phyloP scores from a whole-genome alignment of 306 rosid genomes.

The Cucumis hystrix region DNA sequence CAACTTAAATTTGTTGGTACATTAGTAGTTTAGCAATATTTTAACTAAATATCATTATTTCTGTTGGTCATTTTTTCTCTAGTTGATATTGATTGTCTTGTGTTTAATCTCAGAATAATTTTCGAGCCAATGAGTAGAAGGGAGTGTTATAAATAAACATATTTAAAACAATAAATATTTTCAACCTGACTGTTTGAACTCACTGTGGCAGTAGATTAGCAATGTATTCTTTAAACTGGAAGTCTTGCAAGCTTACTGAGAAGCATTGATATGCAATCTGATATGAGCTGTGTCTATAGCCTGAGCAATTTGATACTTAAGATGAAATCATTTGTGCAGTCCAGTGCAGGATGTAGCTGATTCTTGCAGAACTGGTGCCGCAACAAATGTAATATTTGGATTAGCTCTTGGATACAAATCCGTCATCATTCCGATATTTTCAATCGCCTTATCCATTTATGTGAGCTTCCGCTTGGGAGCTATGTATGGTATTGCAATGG shows the following conservation, averaged over 20 bases:
- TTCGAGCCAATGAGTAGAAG: neutral
- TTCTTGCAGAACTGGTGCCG: constrained; percentile 69
- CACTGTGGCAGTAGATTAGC: neutral
- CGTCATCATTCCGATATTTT: constrained; percentile 47
- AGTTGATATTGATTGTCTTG: neutral
- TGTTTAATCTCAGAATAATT: neutral
- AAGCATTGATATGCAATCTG: neutral
- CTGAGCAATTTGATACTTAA: constrained; percentile 4
- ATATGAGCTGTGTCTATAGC: neutral
- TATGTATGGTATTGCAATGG: constrained; percentile 58
- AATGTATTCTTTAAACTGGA: neutral
- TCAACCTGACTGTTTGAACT: too few relatives aligned
- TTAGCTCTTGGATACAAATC: constrained; percentile 61
- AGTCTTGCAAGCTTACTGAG: neutral
- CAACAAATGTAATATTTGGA: constrained; percentile 58
- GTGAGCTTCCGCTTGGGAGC: constrained; percentile 71
- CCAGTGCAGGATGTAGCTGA: constrained; percentile 76
- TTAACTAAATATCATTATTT: too few relatives aligned
- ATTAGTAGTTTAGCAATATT: neutral
- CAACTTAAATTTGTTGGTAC: too few relatives aligned
- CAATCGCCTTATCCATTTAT: constrained; percentile 52
- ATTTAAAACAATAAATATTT: too few relatives aligned
- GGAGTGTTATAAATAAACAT: neutral
- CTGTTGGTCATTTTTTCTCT: neutral
- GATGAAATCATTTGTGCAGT: constrained; percentile 24